phyloP scores from a whole-genome alignment of 1,139 yeast species.

The Hyphopichia fennica region DNA sequence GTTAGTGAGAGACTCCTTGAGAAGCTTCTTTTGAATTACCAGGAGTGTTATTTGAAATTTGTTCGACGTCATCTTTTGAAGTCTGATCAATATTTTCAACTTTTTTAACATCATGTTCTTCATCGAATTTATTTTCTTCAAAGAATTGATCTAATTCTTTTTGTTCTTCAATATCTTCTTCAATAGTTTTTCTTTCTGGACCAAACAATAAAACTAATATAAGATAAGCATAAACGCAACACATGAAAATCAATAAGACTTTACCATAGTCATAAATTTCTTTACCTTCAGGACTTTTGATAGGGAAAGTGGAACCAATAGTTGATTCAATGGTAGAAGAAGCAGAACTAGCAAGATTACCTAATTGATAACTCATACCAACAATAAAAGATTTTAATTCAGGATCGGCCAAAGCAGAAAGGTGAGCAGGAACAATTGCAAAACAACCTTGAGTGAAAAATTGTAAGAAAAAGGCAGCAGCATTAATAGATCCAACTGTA shows the following conservation, averaged over 20 bases:
- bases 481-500: conserved; percentile 56
- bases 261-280: conserved; percentile 29
- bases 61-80: neutral
- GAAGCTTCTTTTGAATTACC: too few relatives aligned
- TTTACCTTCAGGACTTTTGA: conserved; percentile 11
- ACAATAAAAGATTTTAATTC: conserved; percentile 70
- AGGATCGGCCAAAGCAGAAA: conserved; percentile 76
- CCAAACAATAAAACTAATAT: conserved; percentile 63
- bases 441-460: conserved; percentile 85
- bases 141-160: conserved; percentile 1
- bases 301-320: conserved; percentile 67
- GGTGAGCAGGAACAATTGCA: conserved; percentile 81
- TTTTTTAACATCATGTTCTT: neutral
- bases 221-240: conserved; percentile 69
- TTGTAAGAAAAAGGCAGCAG: conserved; percentile 78
- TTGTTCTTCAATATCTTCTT: conserved; percentile 1
- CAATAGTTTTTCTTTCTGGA: conserved; percentile 60
- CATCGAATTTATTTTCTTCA: neutral
- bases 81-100: neutral
- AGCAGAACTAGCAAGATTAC: conserved; percentile 81
- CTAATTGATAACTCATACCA: conserved; percentile 79
- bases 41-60: neutral
- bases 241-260: conserved; percentile 84
- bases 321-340: conserved; percentile 80
- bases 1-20: too few relatives aligned